A percentile compares a stretch with the other conserved stretches of the same genome.
These are phyloP conservation scores for Beauveria rudraprayagi DNA, from an alignment of 2,329 filamentous ascomycete genomes.

Conservation along the genomic window DNA sequence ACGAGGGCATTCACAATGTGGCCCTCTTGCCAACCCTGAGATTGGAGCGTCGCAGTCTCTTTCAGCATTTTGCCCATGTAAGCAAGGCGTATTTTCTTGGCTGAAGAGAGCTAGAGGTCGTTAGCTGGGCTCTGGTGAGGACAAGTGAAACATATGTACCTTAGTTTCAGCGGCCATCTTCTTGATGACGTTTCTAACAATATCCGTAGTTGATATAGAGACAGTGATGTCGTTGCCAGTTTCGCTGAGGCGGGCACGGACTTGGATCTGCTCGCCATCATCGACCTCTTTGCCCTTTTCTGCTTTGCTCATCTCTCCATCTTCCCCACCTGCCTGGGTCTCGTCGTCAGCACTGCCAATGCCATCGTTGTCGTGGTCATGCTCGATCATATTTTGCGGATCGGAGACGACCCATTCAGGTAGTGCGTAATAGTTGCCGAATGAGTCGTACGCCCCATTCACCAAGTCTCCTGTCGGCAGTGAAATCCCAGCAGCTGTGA, in stretches of 20 bases:
- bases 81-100: slow-evolving; percentile 58
- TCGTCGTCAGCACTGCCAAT: slow-evolving; percentile 27
- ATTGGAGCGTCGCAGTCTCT: slow-evolving; percentile 54
- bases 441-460: slow-evolving; percentile 63
- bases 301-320: slow-evolving; percentile 35
- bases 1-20: slow-evolving; percentile 73
- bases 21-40: slow-evolving; percentile 68
- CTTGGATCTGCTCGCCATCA: slow-evolving; percentile 45
- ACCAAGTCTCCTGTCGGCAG: slow-evolving; percentile 65
- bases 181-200: slow-evolving; percentile 53
- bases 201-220: slow-evolving; percentile 49
- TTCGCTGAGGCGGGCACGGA: slow-evolving; percentile 59
- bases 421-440: slow-evolving; percentile 62
- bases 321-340: slow-evolving; percentile 21
- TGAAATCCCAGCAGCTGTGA: slow-evolving; percentile 70
- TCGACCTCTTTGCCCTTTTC: slow-evolving; percentile 53
- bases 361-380: slow-evolving; percentile 29
- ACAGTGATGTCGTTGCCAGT: slow-evolving; percentile 56
- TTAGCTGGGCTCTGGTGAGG: neutral
- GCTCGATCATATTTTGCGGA: slow-evolving; percentile 46
- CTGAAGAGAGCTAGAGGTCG: slow-evolving; percentile 42
- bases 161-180: slow-evolving; percentile 55
- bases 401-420: slow-evolving; percentile 62
- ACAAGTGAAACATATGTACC: slow-evolving; percentile 37
- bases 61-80: slow-evolving; percentile 77